Percentiles rank a stretch among this genome's conserved stretches.
phyloP scores from a whole-genome alignment of 2,329 filamentous ascomycete genomes.

The Fusarium tanahbumbuense region DNA sequence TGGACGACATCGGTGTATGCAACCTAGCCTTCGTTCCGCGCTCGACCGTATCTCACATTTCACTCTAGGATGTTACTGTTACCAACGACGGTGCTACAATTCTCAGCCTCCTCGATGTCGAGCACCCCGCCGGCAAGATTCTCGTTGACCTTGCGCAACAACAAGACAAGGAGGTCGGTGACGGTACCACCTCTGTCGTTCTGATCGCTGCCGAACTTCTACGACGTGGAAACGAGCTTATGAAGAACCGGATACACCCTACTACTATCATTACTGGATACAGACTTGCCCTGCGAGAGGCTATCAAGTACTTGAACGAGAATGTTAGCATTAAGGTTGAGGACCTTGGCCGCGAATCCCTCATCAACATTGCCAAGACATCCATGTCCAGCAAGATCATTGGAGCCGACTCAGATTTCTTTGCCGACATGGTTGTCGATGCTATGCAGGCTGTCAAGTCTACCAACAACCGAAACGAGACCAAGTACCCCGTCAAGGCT shows the following conservation, averaged over 20 bases:
- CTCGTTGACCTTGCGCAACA: conserved; percentile 97
- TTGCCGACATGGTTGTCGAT: conserved; percentile 96
- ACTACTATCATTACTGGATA: conserved; percentile 99
- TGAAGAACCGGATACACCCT: conserved; percentile 99
- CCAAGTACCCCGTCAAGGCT: conserved; percentile 98
- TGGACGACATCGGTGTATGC: conserved; percentile 95
- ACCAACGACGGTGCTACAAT: conserved; percentile 99
- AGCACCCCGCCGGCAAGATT: conserved; percentile 98
- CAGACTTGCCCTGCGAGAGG: conserved; percentile 92
- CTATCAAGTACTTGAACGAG: conserved; percentile 98
- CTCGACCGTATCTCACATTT: conserved; percentile 37
- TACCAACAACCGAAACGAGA: conserved; percentile 88
- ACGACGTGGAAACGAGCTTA: conserved; percentile 93
- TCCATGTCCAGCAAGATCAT: conserved; percentile 99
- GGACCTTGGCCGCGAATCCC: conserved; percentile 86
- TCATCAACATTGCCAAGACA: conserved; percentile 96
- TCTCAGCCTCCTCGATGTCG: conserved; percentile 92
- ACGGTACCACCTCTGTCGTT: conserved; percentile 97
- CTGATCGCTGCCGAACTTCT: conserved; percentile 96
- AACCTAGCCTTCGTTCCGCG: conserved; percentile 31
- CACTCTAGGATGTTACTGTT: conserved; percentile 87
- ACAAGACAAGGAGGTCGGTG: conserved; percentile 98
- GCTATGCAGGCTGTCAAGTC: conserved; percentile 93
- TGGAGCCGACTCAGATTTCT: conserved; percentile 94
- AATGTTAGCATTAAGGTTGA: conserved; percentile 98